Percentiles rank a stretch among this genome's conserved stretches.
Evolutionary conservation across 1,139 yeast species (phyloP).

Genomic region (Protomyces inundatus): DNA sequence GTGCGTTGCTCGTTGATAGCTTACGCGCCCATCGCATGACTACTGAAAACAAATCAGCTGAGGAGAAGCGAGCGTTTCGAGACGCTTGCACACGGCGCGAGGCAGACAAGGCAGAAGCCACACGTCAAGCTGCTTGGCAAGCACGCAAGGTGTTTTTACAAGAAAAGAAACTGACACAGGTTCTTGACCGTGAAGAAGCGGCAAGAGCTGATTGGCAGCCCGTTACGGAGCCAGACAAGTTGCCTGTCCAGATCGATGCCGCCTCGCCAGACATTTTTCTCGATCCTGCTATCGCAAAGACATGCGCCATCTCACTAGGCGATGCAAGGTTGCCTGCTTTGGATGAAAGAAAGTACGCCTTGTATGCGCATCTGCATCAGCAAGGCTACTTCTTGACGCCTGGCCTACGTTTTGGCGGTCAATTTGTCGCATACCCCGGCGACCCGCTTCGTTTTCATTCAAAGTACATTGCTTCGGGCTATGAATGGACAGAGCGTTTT

Average conservation of each 20-base stretch:
- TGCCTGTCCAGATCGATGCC: neutral
- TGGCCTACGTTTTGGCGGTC: conserved; percentile 87
- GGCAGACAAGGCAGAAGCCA: neutral
- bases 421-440: conserved; percentile 86
- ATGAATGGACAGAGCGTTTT: conserved; percentile 50
- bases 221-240: too few relatives aligned
- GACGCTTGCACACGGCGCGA: neutral
- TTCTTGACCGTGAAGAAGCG: neutral
- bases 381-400: conserved; percentile 62
- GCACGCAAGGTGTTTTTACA: conserved; percentile 4
- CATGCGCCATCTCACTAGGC: neutral
- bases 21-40: conserved; percentile 37
- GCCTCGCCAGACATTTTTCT: neutral
- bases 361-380: conserved; percentile 46
- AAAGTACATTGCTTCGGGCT: conserved; percentile 64
- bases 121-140: neutral
- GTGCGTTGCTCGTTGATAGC: conserved; percentile 37
- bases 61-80: neutral
- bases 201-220: neutral
- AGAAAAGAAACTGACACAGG: conserved; percentile 8
- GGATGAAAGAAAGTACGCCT: conserved; percentile 26
- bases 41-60: conserved; percentile 3
- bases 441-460: conserved; percentile 90
- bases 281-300: neutral
- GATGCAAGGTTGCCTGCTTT: neutral